Evolutionary conservation across 331 rosid genomes (phyloP), one percentile per base, ranked within the genome.

Genomic region (Acacia concinna): DNA sequence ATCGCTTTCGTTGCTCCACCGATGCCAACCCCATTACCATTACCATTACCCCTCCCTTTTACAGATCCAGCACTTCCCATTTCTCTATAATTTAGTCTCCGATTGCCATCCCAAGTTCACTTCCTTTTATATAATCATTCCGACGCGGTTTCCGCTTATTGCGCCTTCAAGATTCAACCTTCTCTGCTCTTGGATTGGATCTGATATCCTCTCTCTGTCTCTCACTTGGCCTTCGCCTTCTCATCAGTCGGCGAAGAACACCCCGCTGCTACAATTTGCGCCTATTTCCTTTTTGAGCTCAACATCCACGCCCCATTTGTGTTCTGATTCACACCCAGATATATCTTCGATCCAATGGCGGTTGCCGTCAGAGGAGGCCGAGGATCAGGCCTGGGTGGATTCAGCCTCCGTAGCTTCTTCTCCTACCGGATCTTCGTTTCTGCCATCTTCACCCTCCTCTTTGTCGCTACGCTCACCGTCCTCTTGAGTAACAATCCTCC

Each of bases 371-470:
- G 98, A 77, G 99, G 97, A 78, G 67, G 90, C 93, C 89, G 97
- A 85, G 93, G 87, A 9, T 78, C 79, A 3, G 85, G 83, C 35
- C 57, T 41, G 49, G 86, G 90, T 70, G 94, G 97, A 44, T 88
- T 89, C 83, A 78, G 75, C 83, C 78, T 90, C 54, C 92, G 93
- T 54, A 90, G 92, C 90, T 86, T 91, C 86, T 96, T 93, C 90
- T 93, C 99, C 0, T 93, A 88, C 85, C 89, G 98, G 93, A 89
- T 96, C 94, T 96, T 96, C 88, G 90, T 96, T 71, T 96, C 99
- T 46, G 98, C 98, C 4, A 85, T 91, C 88, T 89, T 96, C 62
- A 89, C 93, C 54, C 91, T 96, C 44, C 95, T 96, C 70, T 96
- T 96, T 89, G 34, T 96, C 56, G 97, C 98, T 27, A 96, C 99